A percentile compares a stretch with the other conserved stretches of the same genome.
phyloP scores from a whole-genome alignment of 1,139 yeast species.

The Chernovozyma aurita region DNA sequence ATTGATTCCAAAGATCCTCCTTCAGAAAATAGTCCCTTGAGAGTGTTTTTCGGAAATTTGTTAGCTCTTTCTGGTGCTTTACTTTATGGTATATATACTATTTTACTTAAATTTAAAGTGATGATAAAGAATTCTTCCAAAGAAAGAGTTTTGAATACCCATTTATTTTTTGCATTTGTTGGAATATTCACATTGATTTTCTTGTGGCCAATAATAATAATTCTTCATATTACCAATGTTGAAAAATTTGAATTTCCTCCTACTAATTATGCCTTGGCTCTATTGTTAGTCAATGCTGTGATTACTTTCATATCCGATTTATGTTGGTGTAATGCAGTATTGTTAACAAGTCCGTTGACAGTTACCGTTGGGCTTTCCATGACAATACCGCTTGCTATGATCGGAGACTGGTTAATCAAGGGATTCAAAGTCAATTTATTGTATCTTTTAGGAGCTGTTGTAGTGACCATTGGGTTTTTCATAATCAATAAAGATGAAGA shows the following conservation, averaged over 20 bases:
- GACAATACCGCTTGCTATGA: constrained; percentile 91
- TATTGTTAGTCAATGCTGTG: constrained; percentile 61
- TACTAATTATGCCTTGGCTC: constrained; percentile 43
- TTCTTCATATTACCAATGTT: constrained; percentile 57
- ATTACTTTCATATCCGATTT: constrained; percentile 85
- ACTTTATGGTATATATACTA: constrained; percentile 88
- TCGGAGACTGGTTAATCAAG: constrained; percentile 79
- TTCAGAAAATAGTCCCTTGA: constrained; percentile 20
- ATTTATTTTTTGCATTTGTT: constrained; percentile 88
- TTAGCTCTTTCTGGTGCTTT: constrained; percentile 82
- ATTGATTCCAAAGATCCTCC: constrained; percentile 40
- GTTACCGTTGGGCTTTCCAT: constrained; percentile 93
- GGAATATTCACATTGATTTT: constrained; percentile 73
- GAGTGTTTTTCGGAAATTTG: constrained; percentile 66
- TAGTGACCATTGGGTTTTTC: constrained; percentile 79
- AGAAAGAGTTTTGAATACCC: constrained; percentile 76
- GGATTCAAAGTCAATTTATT: constrained; percentile 54
- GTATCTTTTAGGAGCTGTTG: constrained; percentile 73
- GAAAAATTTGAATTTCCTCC: constrained; percentile 74
- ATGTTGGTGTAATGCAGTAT: constrained; percentile 94
- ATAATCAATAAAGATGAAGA: constrained; percentile 77
- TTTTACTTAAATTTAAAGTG: constrained; percentile 69
- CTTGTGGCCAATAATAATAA: constrained; percentile 78
- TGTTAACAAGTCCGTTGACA: constrained; percentile 87
- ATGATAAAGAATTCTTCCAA: constrained; percentile 39